These are phyloP conservation scores for Diplodia mutila DNA, from an alignment of 2,329 filamentous ascomycete genomes.

Conservation along the genomic window DNA sequence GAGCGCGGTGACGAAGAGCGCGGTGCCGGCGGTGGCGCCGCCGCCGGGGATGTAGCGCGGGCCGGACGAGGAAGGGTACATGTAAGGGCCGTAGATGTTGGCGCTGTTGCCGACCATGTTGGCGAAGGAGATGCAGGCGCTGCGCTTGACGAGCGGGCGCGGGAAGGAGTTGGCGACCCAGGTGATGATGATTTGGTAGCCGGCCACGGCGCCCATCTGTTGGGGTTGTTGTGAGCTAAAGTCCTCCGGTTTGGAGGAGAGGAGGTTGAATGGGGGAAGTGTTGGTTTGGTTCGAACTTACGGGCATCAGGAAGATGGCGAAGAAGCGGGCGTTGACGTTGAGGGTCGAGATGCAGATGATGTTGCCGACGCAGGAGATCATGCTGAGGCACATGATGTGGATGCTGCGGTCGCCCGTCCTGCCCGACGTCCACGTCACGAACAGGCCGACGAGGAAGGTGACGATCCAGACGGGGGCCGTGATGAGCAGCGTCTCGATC, in stretches of 20 bases:
- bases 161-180: conserved; percentile 42
- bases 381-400: conserved; percentile 61
- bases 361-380: conserved; percentile 58
- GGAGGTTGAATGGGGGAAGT: background rate
- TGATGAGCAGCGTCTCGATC: conserved; percentile 61
- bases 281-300: conserved; percentile 43
- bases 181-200: conserved; percentile 38
- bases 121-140: conserved; percentile 37
- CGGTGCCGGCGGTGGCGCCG: conserved; percentile 42
- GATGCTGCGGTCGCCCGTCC: conserved; percentile 58
- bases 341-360: conserved; percentile 58
- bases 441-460: conserved; percentile 59
- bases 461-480: conserved; percentile 61
- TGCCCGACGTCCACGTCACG: conserved; percentile 60
- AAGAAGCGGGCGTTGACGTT: conserved; percentile 60
- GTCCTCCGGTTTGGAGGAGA: too few relatives aligned
- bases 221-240: too few relatives aligned
- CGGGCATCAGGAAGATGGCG: conserved; percentile 65
- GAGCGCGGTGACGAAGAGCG: conserved; percentile 40
- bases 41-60: conserved; percentile 46
- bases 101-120: conserved; percentile 42
- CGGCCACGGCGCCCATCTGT: conserved; percentile 32
- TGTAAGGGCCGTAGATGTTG: conserved; percentile 41
- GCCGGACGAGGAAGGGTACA: conserved; percentile 39
- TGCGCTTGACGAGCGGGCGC: conserved; percentile 40